Evolutionary conservation across 371 early-diverging fungal species (phyloP).

Genomic region (Mortierella sp.): DNA sequence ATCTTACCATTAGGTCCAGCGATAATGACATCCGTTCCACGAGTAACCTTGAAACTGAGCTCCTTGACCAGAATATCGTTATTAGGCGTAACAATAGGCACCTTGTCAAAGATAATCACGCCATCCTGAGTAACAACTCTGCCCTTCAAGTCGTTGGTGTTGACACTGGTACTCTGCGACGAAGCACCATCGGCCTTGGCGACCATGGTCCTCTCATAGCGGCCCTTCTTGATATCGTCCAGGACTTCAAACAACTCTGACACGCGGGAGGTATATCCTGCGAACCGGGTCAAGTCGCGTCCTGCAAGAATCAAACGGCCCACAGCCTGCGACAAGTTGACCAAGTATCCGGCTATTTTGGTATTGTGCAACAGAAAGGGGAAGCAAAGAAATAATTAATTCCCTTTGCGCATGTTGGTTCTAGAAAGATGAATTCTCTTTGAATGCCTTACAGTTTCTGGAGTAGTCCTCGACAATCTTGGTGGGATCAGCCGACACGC

Average conservation of each 20-base stretch:
- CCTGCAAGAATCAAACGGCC: slow-evolving; percentile 87
- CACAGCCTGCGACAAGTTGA: slow-evolving; percentile 90
- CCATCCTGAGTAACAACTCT: slow-evolving; percentile 72
- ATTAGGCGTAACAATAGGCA: slow-evolving; percentile 94
- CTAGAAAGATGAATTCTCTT: too few species aligned
- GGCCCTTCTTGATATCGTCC: slow-evolving; percentile 76
- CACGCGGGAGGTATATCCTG: slow-evolving; percentile 84
- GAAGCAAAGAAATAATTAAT: neutral
- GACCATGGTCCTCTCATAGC: slow-evolving; percentile 75
- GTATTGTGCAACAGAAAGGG: neutral
- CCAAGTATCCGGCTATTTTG: slow-evolving; percentile 80
- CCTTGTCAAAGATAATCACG: slow-evolving; percentile 87
- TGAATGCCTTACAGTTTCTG: slow-evolving; percentile 73
- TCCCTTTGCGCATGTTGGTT: neutral
- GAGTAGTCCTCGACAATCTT: slow-evolving; percentile 90
- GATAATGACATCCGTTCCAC: slow-evolving; percentile 89
- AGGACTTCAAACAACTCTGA: slow-evolving; percentile 82
- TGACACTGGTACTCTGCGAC: slow-evolving; percentile 59
- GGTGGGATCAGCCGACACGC: slow-evolving; percentile 73
- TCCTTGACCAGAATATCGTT: slow-evolving; percentile 89
- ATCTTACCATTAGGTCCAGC: slow-evolving; percentile 92
- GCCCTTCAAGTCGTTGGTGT: slow-evolving; percentile 70
- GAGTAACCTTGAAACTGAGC: slow-evolving; percentile 86
- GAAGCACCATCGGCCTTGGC: slow-evolving; percentile 58
- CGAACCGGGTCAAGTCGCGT: slow-evolving; percentile 86